A percentile compares a stretch with the other conserved stretches of the same genome.
These are phyloP conservation scores for Malus domestica DNA, from an alignment of 306 rosid species.

Conservation along the genomic window DNA sequence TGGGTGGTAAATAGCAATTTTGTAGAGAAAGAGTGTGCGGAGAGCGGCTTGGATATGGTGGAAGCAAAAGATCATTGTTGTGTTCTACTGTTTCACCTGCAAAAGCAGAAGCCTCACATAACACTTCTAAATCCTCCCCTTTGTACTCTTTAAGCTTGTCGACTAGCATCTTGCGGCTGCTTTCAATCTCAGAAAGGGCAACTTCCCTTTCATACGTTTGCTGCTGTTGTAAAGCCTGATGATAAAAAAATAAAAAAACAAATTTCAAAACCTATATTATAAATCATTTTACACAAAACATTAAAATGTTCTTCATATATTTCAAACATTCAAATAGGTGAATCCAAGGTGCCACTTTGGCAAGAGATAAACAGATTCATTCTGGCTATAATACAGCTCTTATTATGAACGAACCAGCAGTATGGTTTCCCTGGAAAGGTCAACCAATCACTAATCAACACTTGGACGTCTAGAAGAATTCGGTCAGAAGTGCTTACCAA, in stretches of 20 bases:
- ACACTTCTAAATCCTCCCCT: slow-evolving; percentile 75
- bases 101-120: slow-evolving; percentile 81
- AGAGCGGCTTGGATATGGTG: slow-evolving; percentile 75
- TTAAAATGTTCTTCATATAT: neutral
- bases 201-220: slow-evolving; percentile 72
- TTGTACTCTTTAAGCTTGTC: slow-evolving; percentile 68
- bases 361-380: neutral
- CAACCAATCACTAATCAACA: neutral
- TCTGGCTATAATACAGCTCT: neutral
- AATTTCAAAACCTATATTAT: slow-evolving; percentile 4
- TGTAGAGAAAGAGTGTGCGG: slow-evolving; percentile 41
- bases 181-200: slow-evolving; percentile 83
- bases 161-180: slow-evolving; percentile 70
- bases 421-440: neutral
- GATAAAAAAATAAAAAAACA: slow-evolving; percentile 8
- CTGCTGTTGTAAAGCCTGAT: slow-evolving; percentile 69
- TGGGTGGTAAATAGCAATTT: slow-evolving; percentile 41
- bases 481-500: neutral
- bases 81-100: slow-evolving; percentile 81
- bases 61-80: slow-evolving; percentile 72
- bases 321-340: neutral
- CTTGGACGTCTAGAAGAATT: neutral
- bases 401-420: neutral
- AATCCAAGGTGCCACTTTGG: neutral
- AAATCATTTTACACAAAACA: neutral